Conservation (phyloP, 169 alveolate genomes). For the Plasmodium knowlesi region DNA sequence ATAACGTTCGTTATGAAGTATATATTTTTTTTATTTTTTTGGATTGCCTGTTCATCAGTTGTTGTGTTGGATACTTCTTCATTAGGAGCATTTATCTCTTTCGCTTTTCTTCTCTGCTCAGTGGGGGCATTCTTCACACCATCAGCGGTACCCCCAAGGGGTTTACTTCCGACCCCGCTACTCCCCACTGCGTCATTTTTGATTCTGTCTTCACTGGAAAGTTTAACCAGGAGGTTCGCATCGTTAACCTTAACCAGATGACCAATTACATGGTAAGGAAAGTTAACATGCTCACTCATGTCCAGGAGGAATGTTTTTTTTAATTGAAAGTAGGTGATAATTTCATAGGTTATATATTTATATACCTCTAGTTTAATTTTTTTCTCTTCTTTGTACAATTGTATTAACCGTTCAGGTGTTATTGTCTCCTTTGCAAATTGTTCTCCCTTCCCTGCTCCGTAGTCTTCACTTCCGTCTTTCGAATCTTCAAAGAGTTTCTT, state of each 20-base stretch:
- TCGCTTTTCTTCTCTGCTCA: neutral
- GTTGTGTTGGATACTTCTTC: neutral
- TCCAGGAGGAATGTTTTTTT: slow-evolving; percentile 67
- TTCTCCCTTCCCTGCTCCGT: slow-evolving; percentile 6
- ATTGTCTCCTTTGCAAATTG: neutral
- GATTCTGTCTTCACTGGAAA: neutral
- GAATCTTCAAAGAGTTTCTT: slow-evolving; percentile 21
- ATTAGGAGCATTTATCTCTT: neutral
- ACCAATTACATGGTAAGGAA: slow-evolving; percentile 43
- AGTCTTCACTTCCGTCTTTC: neutral
- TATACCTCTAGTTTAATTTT: slow-evolving; percentile 52
- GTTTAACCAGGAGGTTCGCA: neutral
- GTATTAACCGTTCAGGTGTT: slow-evolving; percentile 72
- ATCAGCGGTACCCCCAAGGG: neutral
- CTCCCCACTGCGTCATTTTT: neutral
- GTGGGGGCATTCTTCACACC: neutral
- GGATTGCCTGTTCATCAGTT: neutral
- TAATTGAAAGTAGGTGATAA: slow-evolving; percentile 58
- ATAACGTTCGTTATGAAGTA: slow-evolving; percentile 56
- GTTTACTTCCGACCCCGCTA: too few relatives aligned
- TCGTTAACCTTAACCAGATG: slow-evolving; percentile 45
- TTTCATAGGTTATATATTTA: slow-evolving; percentile 62
- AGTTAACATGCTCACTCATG: slow-evolving; percentile 70
- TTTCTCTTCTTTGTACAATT: slow-evolving; percentile 53
- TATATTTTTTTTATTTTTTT: neutral